Conservation (phyloP, 1,284 basidiomycete genomes). For the Inonotus hispidus region DNA sequence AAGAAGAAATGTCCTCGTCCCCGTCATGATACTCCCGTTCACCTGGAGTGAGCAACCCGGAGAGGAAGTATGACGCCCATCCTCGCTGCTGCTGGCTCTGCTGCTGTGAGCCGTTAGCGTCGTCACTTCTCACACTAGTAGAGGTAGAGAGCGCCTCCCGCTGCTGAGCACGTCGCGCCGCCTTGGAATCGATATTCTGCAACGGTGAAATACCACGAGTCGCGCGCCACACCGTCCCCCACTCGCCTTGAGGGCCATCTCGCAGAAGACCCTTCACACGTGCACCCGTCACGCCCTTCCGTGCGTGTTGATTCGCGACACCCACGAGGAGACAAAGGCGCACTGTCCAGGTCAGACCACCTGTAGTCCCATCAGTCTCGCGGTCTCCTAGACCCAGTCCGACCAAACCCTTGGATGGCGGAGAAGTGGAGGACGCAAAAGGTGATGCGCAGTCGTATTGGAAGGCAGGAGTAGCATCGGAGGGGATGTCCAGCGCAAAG, state of each 20-base stretch:
- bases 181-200: conserved; percentile 31
- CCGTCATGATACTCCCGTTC: conserved; percentile 54
- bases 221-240: conserved; percentile 64
- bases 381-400: not conserved
- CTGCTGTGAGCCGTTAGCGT: conserved; percentile 13
- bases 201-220: conserved; percentile 53
- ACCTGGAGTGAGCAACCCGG: conserved; percentile 43
- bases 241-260: conserved; percentile 55
- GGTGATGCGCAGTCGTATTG: conserved; percentile 37
- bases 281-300: conserved; percentile 44
- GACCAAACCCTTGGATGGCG: not conserved
- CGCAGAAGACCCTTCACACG: conserved; percentile 48
- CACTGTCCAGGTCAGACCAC: conserved; percentile 85
- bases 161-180: conserved; percentile 8
- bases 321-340: conserved; percentile 77
- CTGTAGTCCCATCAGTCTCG: conserved; percentile 27
- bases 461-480: conserved; percentile 84
- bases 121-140: not conserved
- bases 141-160: not conserved
- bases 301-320: conserved; percentile 43
- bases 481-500: conserved; percentile 85
- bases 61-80: conserved; percentile 54
- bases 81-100: conserved; percentile 25
- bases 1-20: conserved; percentile 35
- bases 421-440: conserved; percentile 3